These are phyloP conservation scores for Zymoseptoria pseudotritici DNA, from an alignment of 2,329 filamentous ascomycete species.

Conservation along the genomic window DNA sequence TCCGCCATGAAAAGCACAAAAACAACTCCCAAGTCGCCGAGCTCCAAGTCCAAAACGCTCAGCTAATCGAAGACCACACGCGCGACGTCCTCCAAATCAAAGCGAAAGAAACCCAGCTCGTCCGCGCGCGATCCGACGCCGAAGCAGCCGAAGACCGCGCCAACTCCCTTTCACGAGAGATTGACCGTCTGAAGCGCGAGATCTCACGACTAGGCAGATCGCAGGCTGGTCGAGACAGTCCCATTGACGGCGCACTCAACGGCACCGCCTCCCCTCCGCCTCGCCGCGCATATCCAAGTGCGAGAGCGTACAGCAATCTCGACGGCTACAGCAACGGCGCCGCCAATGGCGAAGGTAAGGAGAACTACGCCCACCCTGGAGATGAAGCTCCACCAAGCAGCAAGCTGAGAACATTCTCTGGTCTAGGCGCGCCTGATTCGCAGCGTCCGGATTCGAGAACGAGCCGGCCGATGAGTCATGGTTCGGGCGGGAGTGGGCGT, in stretches of 20 bases:
- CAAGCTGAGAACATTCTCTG: slow-evolving; percentile 18
- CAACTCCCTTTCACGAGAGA: slow-evolving; percentile 75
- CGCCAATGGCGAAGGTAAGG: slow-evolving; percentile 37
- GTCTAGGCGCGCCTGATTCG: slow-evolving; percentile 1
- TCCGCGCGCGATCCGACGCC: slow-evolving; percentile 81
- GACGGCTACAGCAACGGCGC: slow-evolving; percentile 6
- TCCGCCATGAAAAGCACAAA: slow-evolving; percentile 72
- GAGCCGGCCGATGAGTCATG: slow-evolving; percentile 17
- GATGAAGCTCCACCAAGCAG: slow-evolving; percentile 3
- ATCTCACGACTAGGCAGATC: slow-evolving; percentile 49
- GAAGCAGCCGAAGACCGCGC: slow-evolving; percentile 83
- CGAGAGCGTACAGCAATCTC: slow-evolving; percentile 12
- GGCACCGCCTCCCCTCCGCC: slow-evolving; percentile 6
- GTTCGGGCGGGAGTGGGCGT: slow-evolving; percentile 14
- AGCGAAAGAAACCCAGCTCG: slow-evolving; percentile 94
- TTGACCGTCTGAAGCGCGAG: slow-evolving; percentile 89
- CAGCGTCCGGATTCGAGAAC: background rate
- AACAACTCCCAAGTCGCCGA: slow-evolving; percentile 84
- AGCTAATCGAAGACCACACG: slow-evolving; percentile 94
- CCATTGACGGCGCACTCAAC: slow-evolving; percentile 15
- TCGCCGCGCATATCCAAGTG: slow-evolving; percentile 16
- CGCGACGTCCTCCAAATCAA: slow-evolving; percentile 93
- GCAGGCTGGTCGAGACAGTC: slow-evolving; percentile 36
- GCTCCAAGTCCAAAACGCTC: slow-evolving; percentile 92
- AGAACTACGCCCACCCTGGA: slow-evolving; percentile 28